Evolutionary conservation across 805 yeast genomes (phyloP).

Genomic region (Debaryomyces castellii): DNA sequence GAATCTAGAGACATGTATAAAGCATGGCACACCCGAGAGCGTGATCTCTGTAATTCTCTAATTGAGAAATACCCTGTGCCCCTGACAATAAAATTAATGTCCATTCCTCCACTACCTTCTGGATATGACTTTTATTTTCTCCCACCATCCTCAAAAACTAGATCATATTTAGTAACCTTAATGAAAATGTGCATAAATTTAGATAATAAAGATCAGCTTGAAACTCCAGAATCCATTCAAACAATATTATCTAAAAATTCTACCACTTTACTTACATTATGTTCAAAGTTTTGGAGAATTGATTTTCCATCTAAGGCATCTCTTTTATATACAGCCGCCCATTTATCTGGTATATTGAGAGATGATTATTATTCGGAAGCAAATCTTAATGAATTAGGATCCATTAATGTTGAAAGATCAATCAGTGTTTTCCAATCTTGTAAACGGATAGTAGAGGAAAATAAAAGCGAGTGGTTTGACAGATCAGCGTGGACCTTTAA

Average conservation of each 20-base stretch:
- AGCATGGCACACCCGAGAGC: constrained; percentile 35
- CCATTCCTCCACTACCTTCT: constrained; percentile 29
- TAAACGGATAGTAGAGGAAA: constrained; percentile 31
- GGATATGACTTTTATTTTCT: constrained; percentile 39
- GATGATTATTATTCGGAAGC: constrained; percentile 22
- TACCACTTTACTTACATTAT: constrained; percentile 40
- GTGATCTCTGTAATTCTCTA: constrained; percentile 20
- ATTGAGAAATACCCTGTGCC: constrained; percentile 31
- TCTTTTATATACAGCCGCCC: constrained; percentile 50
- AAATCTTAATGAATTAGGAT: constrained; percentile 23
- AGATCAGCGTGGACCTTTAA: constrained; percentile 32
- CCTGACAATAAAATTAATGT: constrained; percentile 26
- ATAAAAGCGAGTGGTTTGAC: constrained; percentile 29
- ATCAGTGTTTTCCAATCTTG: constrained; percentile 26
- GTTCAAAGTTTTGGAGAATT: constrained; percentile 60
- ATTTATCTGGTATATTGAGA: constrained; percentile 27
- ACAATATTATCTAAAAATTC: constrained; percentile 41
- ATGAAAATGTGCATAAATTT: constrained; percentile 42
- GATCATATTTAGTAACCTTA: constrained; percentile 40
- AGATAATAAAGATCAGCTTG: constrained; percentile 21
- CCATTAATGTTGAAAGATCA: constrained; percentile 28
- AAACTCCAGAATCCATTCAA: constrained; percentile 10
- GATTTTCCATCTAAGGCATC: constrained; percentile 49
- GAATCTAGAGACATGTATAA: constrained; percentile 19
- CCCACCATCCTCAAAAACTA: constrained; percentile 33